These are phyloP conservation scores for Daldinia grandis DNA, from an alignment of 495 filamentous ascomycete genomes.

Conservation along the genomic window DNA sequence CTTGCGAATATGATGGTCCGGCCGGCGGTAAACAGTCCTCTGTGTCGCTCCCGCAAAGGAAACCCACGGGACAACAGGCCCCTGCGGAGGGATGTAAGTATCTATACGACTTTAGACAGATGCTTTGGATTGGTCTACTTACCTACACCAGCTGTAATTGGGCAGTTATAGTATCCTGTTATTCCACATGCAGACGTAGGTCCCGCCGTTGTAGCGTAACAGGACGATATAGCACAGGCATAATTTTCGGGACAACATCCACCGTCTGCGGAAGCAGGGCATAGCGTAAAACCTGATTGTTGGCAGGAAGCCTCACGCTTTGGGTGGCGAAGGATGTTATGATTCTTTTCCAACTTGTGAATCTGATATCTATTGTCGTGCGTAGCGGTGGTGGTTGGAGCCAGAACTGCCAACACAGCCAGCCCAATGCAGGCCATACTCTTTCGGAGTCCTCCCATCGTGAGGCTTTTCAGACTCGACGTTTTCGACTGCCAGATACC, in stretches of 20 bases:
- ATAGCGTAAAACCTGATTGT: constrained; percentile 41
- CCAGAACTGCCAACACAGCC: constrained; percentile 39
- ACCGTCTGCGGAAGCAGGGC: constrained; percentile 49
- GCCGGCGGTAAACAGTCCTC: constrained; percentile 45
- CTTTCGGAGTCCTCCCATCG: constrained; percentile 47
- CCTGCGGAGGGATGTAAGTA: constrained; percentile 33
- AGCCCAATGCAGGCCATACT: constrained; percentile 42
- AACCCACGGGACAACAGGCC: constrained; percentile 44
- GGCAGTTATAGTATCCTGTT: constrained; percentile 48
- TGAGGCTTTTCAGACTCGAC: constrained; percentile 6
- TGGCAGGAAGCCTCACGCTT: constrained; percentile 41
- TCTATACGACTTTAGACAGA: background rate
- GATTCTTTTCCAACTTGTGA: constrained; percentile 50
- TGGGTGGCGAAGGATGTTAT: constrained; percentile 32
- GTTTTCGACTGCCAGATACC: background rate
- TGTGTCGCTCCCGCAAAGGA: constrained; percentile 39
- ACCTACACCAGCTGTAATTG: constrained; percentile 34
- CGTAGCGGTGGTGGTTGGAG: constrained; percentile 13
- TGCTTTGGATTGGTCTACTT: constrained; percentile 13
- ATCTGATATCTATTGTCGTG: constrained; percentile 31
- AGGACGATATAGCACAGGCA: constrained; percentile 53
- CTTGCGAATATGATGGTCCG: constrained; percentile 35
- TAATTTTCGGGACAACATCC: constrained; percentile 56
- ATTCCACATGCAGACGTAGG: constrained; percentile 48
- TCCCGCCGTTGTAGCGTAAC: constrained; percentile 54